Evolutionary conservation across 306 rosid genomes (phyloP).

Genomic region (Fragaria iinumae): DNA sequence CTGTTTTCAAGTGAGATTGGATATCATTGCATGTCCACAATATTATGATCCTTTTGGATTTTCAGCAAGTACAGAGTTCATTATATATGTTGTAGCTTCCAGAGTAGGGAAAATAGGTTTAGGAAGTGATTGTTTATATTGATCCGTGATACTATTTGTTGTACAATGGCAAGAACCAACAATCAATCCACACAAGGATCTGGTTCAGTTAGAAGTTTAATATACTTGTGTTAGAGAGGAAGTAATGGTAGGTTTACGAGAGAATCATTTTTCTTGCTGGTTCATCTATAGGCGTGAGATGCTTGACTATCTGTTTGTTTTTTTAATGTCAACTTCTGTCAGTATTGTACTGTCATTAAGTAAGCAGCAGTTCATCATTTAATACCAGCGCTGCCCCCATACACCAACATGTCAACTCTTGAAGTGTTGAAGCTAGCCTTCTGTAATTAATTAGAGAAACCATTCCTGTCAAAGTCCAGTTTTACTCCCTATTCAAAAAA

Average conservation of each 20-base stretch:
- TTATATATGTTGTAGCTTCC: constrained; percentile 11
- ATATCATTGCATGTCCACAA: constrained; percentile 32
- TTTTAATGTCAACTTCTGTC: not conserved
- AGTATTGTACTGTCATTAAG: not conserved
- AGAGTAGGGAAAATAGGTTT: constrained; percentile 31
- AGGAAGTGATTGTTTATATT: constrained; percentile 28
- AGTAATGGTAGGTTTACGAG: not conserved
- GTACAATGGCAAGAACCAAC: not conserved
- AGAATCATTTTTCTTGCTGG: not conserved
- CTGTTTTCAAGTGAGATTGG: constrained; percentile 35
- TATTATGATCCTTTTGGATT: constrained; percentile 12
- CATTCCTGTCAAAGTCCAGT: not conserved
- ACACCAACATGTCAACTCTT: not conserved
- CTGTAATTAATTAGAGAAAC: not conserved
- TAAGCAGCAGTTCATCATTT: not conserved
- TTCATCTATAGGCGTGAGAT: not conserved
- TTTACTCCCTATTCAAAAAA: not conserved
- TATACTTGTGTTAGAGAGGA: not conserved
- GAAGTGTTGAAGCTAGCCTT: not conserved
- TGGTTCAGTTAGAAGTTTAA: not conserved
- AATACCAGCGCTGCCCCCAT: not conserved
- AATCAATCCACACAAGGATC: not conserved
- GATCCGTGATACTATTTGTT: constrained; percentile 16
- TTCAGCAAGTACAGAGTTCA: constrained; percentile 1
- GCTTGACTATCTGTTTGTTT: not conserved